These are phyloP conservation scores for Ceratocystiopsis sp. DNA, from an alignment of 2,329 filamentous ascomycete species.

Conservation along the genomic window DNA sequence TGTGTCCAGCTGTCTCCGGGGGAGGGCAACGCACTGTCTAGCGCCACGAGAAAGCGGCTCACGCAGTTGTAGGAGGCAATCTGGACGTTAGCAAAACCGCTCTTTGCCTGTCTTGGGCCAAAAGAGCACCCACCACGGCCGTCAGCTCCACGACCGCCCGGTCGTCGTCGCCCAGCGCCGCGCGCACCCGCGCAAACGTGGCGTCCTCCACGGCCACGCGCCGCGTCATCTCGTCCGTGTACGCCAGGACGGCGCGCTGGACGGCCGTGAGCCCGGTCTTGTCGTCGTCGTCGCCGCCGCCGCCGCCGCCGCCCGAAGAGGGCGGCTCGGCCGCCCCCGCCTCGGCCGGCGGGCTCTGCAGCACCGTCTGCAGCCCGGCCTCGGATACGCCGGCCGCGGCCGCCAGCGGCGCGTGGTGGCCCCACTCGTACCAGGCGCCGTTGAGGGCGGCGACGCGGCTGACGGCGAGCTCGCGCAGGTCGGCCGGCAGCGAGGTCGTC, in stretches of 20 bases:
- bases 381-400: slow-evolving; percentile 38
- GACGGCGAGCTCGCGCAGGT: slow-evolving; percentile 62
- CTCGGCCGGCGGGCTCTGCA: slow-evolving; percentile 11
- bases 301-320: too few relatives aligned
- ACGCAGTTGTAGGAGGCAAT: slow-evolving; percentile 70
- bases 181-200: slow-evolving; percentile 47
- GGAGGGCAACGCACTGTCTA: slow-evolving; percentile 43
- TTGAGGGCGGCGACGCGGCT: slow-evolving; percentile 69
- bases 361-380: slow-evolving; percentile 29
- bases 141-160: slow-evolving; percentile 68
- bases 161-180: slow-evolving; percentile 38
- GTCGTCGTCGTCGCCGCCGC: not conserved
- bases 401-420: slow-evolving; percentile 55
- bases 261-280: slow-evolving; percentile 28
- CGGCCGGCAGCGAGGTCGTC: slow-evolving; percentile 33
- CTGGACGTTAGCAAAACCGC: not conserved
- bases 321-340: slow-evolving; percentile 14
- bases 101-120: too few relatives aligned
- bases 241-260: slow-evolving; percentile 53
- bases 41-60: slow-evolving; percentile 63
- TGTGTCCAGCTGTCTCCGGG: too few relatives aligned
- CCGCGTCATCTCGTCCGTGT: slow-evolving; percentile 72
- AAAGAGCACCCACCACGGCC: slow-evolving; percentile 37
- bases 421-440: slow-evolving; percentile 74
- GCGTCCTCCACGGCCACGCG: slow-evolving; percentile 51